A percentile compares a stretch with the other conserved stretches of the same genome.
phyloP scores from a whole-genome alignment of 2,329 filamentous ascomycete species.

The Colletotrichum sp. region DNA sequence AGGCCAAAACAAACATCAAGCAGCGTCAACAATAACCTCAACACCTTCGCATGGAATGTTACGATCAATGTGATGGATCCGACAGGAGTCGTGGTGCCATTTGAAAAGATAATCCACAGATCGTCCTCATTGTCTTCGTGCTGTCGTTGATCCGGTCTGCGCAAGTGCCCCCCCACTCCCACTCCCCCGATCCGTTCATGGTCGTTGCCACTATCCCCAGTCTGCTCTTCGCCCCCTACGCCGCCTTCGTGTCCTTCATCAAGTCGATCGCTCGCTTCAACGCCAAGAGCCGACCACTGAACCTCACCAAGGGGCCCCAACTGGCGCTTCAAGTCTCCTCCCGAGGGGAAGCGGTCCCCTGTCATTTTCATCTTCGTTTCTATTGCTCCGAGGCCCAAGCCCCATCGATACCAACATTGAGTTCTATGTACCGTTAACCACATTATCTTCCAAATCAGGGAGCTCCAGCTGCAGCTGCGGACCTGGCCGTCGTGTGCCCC shows the following conservation, averaged over 20 bases:
- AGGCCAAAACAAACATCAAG: background rate
- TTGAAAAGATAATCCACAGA: background rate
- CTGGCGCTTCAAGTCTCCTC: constrained; percentile 70
- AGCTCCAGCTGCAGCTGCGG: too few species aligned
- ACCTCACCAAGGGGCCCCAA: constrained; percentile 68
- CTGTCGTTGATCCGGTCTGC: background rate
- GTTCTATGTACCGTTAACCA: too few species aligned
- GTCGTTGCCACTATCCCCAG: constrained; percentile 72
- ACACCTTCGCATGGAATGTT: background rate
- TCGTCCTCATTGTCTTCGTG: background rate
- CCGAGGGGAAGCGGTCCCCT: too few species aligned
- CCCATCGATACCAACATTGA: too few species aligned
- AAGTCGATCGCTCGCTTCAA: constrained; percentile 81
- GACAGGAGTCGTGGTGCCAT: background rate
- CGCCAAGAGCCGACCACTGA: constrained; percentile 61
- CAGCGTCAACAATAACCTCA: background rate
- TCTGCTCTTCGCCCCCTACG: constrained; percentile 84
- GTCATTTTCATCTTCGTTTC: too few species aligned
- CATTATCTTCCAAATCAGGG: too few species aligned
- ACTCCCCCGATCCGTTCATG: constrained; percentile 59
- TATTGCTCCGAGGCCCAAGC: too few species aligned
- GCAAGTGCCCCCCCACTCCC: background rate
- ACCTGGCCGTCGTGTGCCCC: too few species aligned
- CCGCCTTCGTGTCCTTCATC: constrained; percentile 84
- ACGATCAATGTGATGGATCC: background rate